Base-by-base conservation (phyloP, 495 filamentous ascomycete genomes). In the Aspergillus nidulans region DNA sequence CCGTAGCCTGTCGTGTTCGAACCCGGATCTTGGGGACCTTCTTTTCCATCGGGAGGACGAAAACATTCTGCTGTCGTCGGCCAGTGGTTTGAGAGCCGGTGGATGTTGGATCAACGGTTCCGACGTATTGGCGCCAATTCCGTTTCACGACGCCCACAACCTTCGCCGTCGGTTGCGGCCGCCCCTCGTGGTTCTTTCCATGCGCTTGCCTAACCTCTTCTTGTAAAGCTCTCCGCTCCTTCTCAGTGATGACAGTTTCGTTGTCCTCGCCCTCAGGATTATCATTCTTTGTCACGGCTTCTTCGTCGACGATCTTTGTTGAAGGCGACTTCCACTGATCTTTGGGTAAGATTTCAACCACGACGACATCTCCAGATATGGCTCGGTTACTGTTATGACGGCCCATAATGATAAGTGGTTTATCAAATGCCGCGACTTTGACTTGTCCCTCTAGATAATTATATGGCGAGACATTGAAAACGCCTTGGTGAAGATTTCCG, bases 101-200 rank as follows among this genome's bases (percentile, higher is more conserved):
- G 13, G 95, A 96, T 13, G 84, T 88, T 16, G 87, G 82, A 64
- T 98, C 94, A 52, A 98, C 81, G 69, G 96, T 91, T 12, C 94
- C 94, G 32, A 98, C 94, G 62, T 97, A 97, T 66, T 97, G 95
- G 28, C 94, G 81, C 94, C 94, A 98, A 66, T 96, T 96, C 32
- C 95, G 81, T 69, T 96, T 96, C 60, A 92, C 81, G 26, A 98
- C 76, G 48, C 94, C 94, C 34, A 97, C 94, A 18, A 97, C 89
- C 67, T 81, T 87, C 12, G 95, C 95, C 19, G 94, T 97, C 24
- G 94, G 94, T 55, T 96, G 91, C 10, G 91, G 83, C 42, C 81
- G 81, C 26, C 88, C 88, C 72, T 96, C 95, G 2, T 76, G 75
- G 48, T 70, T 83, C 63, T 85, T 83, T n/a, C 85, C 86, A 62